These are phyloP conservation scores for Sphagnum tenellum DNA, from an alignment of 225 moss, liverwort and hornwort genomes.

Conservation along the genomic window DNA sequence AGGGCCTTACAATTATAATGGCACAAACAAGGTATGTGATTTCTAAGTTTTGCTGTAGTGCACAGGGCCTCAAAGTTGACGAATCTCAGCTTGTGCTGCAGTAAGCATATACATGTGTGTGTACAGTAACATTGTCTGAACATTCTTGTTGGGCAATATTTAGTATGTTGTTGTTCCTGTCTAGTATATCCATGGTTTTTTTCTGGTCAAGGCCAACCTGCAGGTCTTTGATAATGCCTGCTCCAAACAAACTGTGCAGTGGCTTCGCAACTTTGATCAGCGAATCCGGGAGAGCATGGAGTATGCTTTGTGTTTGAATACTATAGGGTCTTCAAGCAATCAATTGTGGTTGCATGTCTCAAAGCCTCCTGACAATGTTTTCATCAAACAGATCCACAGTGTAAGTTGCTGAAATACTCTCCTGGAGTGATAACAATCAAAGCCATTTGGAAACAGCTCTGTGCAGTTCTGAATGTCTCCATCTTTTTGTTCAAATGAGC, in stretches of 20 bases:
- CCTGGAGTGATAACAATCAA: no score
- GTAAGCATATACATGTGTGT: no score
- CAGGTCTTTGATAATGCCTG: constrained; percentile 1
- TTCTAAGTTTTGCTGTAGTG: neutral
- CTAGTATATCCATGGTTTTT: no score
- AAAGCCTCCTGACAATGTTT: constrained; percentile 82
- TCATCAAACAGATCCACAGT: constrained; percentile 73
- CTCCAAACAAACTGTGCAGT: constrained; percentile 26
- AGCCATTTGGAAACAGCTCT: no score
- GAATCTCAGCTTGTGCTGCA: neutral
- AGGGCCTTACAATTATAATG: constrained; percentile 89
- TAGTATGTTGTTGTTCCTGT: no score
- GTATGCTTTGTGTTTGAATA: constrained; percentile 85
- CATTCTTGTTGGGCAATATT: no score
- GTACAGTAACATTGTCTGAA: no score
- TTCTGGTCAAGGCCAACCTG: no score
- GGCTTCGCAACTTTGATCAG: constrained; percentile 92
- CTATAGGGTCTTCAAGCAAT: constrained; percentile 59
- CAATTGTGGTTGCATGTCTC: constrained; percentile 80
- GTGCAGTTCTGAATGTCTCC: no score
- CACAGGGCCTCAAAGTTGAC: neutral
- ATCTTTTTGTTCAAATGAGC: no score
- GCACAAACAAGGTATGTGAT: constrained; percentile 74
- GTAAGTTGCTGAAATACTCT: constrained; percentile 19
- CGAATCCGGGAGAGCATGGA: constrained; percentile 91